These are phyloP conservation scores for Monosporozyma solicola DNA, from an alignment of 805 yeast species.

Conservation along the genomic window DNA sequence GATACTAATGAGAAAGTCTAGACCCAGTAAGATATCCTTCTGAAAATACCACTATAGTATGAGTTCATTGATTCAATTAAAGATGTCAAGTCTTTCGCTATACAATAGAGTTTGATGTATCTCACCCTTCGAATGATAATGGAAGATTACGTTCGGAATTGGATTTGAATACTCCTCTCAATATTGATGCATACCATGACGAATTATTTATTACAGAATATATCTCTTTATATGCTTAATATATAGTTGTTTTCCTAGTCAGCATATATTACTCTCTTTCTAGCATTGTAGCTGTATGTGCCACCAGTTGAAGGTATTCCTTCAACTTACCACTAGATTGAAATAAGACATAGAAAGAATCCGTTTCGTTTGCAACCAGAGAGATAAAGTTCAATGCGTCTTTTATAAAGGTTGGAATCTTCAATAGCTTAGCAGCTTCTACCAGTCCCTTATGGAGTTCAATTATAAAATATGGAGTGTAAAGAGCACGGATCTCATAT, in stretches of 20 bases:
- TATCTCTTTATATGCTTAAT: neutral
- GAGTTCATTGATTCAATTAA: neutral
- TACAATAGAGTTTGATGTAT: neutral
- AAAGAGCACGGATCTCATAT: constrained; percentile 51
- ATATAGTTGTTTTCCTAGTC: neutral
- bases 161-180: no score
- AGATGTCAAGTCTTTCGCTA: no score
- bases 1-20: neutral
- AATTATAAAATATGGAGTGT: constrained; percentile 64
- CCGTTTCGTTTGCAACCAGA: constrained; percentile 58
- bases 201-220: neutral
- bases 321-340: constrained; percentile 44
- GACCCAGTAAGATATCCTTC: neutral
- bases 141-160: neutral
- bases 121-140: no score
- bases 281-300: constrained; percentile 43
- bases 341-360: constrained; percentile 54
- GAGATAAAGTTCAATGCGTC: constrained; percentile 54
- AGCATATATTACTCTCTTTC: neutral
- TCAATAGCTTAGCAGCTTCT: constrained; percentile 31
- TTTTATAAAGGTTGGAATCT: constrained; percentile 38
- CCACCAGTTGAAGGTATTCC: constrained; percentile 44
- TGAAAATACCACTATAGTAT: neutral
- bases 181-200: neutral
- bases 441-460: constrained; percentile 52